Conservation (phyloP, 148 eudicot species). For the Persicaria tinctoria region DNA sequence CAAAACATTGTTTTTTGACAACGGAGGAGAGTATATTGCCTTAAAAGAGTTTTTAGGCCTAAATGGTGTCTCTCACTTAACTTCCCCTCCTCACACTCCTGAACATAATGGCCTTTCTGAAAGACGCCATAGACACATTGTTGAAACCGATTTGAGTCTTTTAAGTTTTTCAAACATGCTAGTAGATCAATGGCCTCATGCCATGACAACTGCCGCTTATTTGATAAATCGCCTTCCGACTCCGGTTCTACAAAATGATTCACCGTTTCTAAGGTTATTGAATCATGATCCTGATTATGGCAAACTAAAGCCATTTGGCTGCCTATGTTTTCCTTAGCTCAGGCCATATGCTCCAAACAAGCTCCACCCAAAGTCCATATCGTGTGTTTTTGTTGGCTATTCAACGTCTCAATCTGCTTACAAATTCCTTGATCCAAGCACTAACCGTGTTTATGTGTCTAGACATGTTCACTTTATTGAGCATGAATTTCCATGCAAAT, state of each 20-base stretch:
- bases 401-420: too few relatives aligned
- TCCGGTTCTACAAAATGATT: neutral
- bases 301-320: neutral
- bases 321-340: neutral
- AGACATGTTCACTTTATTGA: too few relatives aligned
- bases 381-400: too few relatives aligned
- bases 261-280: neutral
- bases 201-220: neutral
- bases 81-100: neutral
- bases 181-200: neutral
- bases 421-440: too few relatives aligned
- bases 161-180: neutral
- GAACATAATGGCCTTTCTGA: neutral
- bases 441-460: too few relatives aligned
- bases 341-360: neutral
- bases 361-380: neutral
- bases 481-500: too few relatives aligned
- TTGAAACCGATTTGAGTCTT: neutral
- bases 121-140: neutral
- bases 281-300: neutral
- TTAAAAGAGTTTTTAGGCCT: neutral
- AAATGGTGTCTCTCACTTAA: neutral
- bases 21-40: neutral
- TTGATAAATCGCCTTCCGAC: neutral
- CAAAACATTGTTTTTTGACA: neutral